Evolutionary conservation across 352 stramenopile genomes (phyloP).

Genomic region (Phytophthora idaei): DNA sequence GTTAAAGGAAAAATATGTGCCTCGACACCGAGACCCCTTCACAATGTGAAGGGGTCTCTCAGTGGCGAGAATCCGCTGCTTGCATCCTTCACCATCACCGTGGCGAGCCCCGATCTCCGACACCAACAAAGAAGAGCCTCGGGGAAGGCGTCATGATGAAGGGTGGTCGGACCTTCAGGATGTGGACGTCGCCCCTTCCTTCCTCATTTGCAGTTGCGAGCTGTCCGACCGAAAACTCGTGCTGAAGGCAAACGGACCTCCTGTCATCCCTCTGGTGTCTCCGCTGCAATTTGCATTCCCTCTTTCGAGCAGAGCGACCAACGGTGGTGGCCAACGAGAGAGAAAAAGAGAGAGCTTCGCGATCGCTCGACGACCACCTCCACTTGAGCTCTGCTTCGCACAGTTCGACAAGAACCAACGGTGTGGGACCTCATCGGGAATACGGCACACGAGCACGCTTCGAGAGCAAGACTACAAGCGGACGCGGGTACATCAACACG

Average conservation of each 20-base stretch:
- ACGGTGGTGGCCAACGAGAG: neutral
- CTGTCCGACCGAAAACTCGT: slow-evolving; percentile 25
- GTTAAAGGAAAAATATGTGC: too few species aligned
- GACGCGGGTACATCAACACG: slow-evolving; percentile 14
- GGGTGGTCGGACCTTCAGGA: slow-evolving; percentile 33
- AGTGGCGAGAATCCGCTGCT: slow-evolving; percentile 14
- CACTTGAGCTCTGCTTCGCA: slow-evolving; percentile 4
- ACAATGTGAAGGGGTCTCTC: neutral
- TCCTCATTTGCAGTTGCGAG: slow-evolving; percentile 44
- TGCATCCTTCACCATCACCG: slow-evolving; percentile 29
- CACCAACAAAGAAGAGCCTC: slow-evolving; percentile 34
- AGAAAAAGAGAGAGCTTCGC: slow-evolving; percentile 10
- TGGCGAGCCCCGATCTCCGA: slow-evolving; percentile 13
- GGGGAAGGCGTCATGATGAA: slow-evolving; percentile 24
- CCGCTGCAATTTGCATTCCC: slow-evolving; percentile 35
- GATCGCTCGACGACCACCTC: slow-evolving; percentile 13
- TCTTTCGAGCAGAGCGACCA: neutral
- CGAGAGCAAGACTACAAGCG: slow-evolving; percentile 1
- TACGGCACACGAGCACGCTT: slow-evolving; percentile 5
- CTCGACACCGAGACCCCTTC: slow-evolving; percentile 6
- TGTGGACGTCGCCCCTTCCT: slow-evolving; percentile 26
- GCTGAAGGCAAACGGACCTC: slow-evolving; percentile 15
- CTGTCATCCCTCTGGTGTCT: slow-evolving; percentile 25
- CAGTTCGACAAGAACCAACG: slow-evolving; percentile 13
- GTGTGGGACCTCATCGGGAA: slow-evolving; percentile 23